Base-by-base conservation (phyloP, 1,284 basidiomycete genomes). In the Moniliophthora roreri region DNA sequence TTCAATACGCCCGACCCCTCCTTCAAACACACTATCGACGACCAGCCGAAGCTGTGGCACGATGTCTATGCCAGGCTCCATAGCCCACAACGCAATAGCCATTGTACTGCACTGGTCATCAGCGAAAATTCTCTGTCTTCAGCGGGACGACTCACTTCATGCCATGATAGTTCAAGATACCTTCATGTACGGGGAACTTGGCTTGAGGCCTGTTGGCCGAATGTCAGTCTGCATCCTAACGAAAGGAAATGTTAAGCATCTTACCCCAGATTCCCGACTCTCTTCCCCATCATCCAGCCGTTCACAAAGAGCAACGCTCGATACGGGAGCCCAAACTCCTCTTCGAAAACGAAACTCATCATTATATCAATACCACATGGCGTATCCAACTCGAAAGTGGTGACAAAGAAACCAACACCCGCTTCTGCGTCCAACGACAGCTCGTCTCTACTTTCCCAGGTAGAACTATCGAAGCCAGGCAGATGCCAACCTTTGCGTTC, bases 281-380 rank as follows among this genome's bases (percentile, higher is more conserved):
- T 69, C 67, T 90, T 91, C 6, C 90, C 89, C 80, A 89, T 89
- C 77, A 86, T 84, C 90, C 90, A 92, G n/a, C 89, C 89, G 61
- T 92, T 92, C 23, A 92, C 85, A 55, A 87, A 92, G 48, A 92
- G 58, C 41, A 82, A 71, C 1, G 85, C 86, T 23, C 90, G 78
- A 61, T 90, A 92, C n/a, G 85, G 75, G 55, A 84, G 76, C 2
- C 72, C 75, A 16, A 45, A 32, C 3, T 35, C 24, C 38, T 80
- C 75, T 50, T 82, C 79, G 62, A 91, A 91, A 2, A 76, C 80
- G 64, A 91, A 89, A 23, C 83, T 87, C 60, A 90, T 70, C 54
- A 80, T 77, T 4, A 80, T 79, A 61, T 91, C 89, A 35, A 81
- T 66, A 9, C 76, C 81, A n/a, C 63, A 60, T 0, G 83, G 81